A percentile compares a stretch with the other conserved stretches of the same genome.
Conservation (phyloP, 2,329 filamentous ascomycete genomes). For the Teratosphaeria viscida region DNA sequence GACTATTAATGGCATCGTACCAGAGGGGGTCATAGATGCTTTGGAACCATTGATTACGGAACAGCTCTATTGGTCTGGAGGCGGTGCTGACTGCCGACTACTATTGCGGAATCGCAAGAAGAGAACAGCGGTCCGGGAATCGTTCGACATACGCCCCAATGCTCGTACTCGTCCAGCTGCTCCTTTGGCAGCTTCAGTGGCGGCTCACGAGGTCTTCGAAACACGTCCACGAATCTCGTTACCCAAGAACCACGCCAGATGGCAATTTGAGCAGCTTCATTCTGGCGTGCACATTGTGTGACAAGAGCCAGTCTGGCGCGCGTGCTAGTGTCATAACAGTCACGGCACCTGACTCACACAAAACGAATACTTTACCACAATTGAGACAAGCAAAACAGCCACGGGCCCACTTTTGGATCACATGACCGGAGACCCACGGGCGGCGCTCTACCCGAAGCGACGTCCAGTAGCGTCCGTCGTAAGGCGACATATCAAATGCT, state of each 20-base stretch:
- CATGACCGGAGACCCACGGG: background rate
- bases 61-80: too few relatives aligned
- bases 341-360: too few relatives aligned
- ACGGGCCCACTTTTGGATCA: background rate
- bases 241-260: too few relatives aligned
- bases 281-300: too few relatives aligned
- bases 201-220: background rate
- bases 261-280: too few relatives aligned
- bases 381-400: background rate
- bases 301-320: too few relatives aligned
- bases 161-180: background rate
- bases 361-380: background rate
- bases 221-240: background rate
- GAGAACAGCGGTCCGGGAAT: background rate
- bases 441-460: background rate
- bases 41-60: too few relatives aligned
- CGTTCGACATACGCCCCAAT: background rate
- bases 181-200: background rate
- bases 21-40: too few relatives aligned
- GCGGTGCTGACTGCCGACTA: background rate
- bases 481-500: background rate
- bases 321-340: too few relatives aligned
- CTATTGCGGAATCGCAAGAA: background rate
- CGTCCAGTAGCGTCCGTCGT: background rate
- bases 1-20: too few relatives aligned